Percentiles rank a stretch among this genome's conserved stretches.
These are phyloP conservation scores for Verticillium tricorpus DNA, from an alignment of 2,329 filamentous ascomycete genomes.

Conservation along the genomic window DNA sequence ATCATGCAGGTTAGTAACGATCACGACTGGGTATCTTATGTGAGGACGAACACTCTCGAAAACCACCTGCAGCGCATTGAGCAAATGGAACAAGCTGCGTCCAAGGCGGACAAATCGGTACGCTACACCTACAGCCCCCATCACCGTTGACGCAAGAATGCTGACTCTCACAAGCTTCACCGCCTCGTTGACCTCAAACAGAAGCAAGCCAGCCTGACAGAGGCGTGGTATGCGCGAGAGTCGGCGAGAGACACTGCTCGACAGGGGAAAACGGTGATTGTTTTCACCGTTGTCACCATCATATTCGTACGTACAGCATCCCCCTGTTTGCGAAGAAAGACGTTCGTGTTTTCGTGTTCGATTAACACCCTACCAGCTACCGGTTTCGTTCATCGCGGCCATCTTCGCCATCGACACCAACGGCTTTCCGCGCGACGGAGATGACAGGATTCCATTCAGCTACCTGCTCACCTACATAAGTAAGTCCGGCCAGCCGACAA, in stretches of 20 bases:
- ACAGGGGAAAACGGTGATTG: conserved; percentile 12
- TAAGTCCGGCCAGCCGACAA: not conserved
- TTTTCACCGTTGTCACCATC: conserved; percentile 15
- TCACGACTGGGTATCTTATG: not conserved
- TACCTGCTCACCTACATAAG: conserved; percentile 9
- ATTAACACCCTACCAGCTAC: not conserved
- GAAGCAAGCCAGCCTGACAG: conserved; percentile 7
- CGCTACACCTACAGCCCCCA: not conserved
- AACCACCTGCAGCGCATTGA: conserved; percentile 20
- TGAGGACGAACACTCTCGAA: conserved; percentile 9
- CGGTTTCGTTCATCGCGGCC: conserved; percentile 4
- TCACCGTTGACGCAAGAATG: not conserved
- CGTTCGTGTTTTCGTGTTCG: too few relatives aligned
- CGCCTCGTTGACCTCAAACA: conserved; percentile 8
- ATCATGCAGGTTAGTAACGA: conserved; percentile 7
- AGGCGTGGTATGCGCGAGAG: conserved; percentile 5
- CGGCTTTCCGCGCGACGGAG: not conserved
- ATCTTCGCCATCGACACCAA: conserved; percentile 9
- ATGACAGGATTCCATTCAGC: conserved; percentile 7
- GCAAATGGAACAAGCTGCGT: conserved; percentile 14
- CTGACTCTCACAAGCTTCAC: conserved; percentile 3
- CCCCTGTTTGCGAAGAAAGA: not conserved
- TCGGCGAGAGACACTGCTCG: conserved; percentile 5
- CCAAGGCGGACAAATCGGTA: conserved; percentile 20
- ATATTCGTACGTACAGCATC: conserved; percentile 11